Evolutionary conservation across 2,329 filamentous ascomycete genomes (phyloP), one percentile per base, ranked within the genome.

Genomic region (Bipolaris cookei): DNA sequence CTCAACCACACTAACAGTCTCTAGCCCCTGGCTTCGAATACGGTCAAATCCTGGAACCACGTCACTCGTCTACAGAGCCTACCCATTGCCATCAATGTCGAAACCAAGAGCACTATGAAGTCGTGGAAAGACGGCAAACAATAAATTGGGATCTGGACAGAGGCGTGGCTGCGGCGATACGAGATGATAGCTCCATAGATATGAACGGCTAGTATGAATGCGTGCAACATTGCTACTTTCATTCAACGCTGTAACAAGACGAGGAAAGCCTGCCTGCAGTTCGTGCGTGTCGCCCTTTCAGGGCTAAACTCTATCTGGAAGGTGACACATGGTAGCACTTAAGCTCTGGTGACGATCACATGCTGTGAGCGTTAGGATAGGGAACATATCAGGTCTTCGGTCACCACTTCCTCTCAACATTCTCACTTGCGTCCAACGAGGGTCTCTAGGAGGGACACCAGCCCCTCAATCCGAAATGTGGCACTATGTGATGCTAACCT

Each of bases 41-140:
- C 55, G 13, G 37, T 63, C 32, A 62, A 64, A 50, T 65, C 59
- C 21, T 67, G 59, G 65, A 67, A 69, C 49, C 50, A 69, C 50
- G 57, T 54, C 18, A 68, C 62, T 30, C 23, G 32, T 18, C 45
- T 45, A 38, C 54, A 51, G 18, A n/a, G 54, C 54, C 59, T 56
- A 42, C 64, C 64, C 16, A 62, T 70, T 32, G 66, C 67, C 4
- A 66, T 71, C 47, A 57, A 69, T 42, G 56, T 68, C 23, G 61
- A 69, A 52, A 69, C 67, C 23, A 70, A 70, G 46, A 48, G 49
- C 18, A 63, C 67, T 14, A 63, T 62, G 47, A 69, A 69, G 55
- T 67, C 63, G 52, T 70, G 62, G 64, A 69, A 62, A 50, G 65
- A 67, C 42, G 60, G 65, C 38, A 69, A 71, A 51, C 62, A 65